These are phyloP conservation scores for Ophiostoma sp. DNA, from an alignment of 2,329 filamentous ascomycete species.

Conservation along the genomic window DNA sequence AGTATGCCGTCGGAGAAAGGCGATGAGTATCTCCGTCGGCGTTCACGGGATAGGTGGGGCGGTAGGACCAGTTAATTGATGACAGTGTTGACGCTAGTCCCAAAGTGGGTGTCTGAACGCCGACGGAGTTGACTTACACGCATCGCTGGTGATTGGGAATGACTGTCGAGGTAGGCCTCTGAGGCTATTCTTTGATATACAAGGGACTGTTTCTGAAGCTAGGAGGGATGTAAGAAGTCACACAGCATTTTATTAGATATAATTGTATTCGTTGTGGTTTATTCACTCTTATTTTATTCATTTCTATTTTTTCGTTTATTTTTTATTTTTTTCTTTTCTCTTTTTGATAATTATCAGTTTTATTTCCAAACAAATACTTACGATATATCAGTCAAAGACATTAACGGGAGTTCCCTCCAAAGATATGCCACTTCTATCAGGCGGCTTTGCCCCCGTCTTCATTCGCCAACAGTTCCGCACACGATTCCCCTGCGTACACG, in stretches of 20 bases:
- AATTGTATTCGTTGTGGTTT: too few species aligned
- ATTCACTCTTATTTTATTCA: neutral
- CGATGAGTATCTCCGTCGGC: neutral
- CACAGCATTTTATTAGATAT: neutral
- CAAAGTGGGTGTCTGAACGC: slow-evolving; percentile 6
- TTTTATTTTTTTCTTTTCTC: neutral
- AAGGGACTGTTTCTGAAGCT: neutral
- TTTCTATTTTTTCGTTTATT: neutral
- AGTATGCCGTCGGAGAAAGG: slow-evolving; percentile 8
- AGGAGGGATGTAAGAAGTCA: neutral
- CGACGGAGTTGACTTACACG: slow-evolving; percentile 16
- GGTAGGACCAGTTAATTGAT: too few species aligned
- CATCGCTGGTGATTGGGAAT: neutral
- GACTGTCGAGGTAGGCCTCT: neutral
- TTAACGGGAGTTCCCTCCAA: neutral
- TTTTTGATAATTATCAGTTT: neutral
- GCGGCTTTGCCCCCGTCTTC: neutral
- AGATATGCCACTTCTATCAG: neutral
- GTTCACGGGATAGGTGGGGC: neutral
- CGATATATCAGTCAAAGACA: neutral
- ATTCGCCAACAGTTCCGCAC: neutral
- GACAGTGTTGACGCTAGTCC: too few species aligned
- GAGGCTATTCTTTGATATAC: neutral
- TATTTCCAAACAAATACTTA: neutral
- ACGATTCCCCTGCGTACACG: neutral